Base-by-base conservation (phyloP, 129 eudicot genomes). In the Flaveria bidentis region DNA sequence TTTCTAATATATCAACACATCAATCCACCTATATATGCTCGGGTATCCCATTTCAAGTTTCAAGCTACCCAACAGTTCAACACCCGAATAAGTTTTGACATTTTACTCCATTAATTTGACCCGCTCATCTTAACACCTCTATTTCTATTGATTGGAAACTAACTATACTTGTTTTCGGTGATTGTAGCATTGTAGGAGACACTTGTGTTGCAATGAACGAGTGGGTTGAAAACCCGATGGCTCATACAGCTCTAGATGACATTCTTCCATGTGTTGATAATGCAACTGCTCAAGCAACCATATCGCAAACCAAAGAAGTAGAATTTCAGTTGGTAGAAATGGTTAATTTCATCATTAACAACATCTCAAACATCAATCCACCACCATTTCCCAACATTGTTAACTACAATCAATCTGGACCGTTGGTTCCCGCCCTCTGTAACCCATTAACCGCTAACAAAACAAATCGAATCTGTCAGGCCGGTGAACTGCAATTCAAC, bases 161-260 rank as follows among this genome's bases (percentile, higher is more conserved):
- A 78, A 88, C 60, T 15, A 60, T 10, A 12, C 0, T 4, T 26
- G 67, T 49, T 63, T 52, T n/a, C 47, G 39, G 16, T 53, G 22
- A 10, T 81, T 73, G 46, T 11, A 92, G 98, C 77, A 84, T 83
- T 52, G 33, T 79, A 58, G 96, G 91, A 16, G 98, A 92, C 75
- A 90, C 92, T 14, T 92, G 98, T 61, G 90, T 90, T 12, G 96
- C 98, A 18, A 88, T 92, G 96, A 81, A 90, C 46, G 79, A 90
- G 22, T 90, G 98, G 98, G 98, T 90, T 23, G 66, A 73, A 36
- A 87, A 90, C 74, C 96, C 98, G 11, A 81, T 82, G 41, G 93
- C 92, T 73, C 91, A 92, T 70, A 87, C 98, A 7, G 87, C 96
- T 44, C 76, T 92, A 62, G 96, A 90, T 49, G 89, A 88, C 36